phyloP scores from a whole-genome alignment of 2,329 filamentous ascomycete genomes.

The Volutella citrinella region DNA sequence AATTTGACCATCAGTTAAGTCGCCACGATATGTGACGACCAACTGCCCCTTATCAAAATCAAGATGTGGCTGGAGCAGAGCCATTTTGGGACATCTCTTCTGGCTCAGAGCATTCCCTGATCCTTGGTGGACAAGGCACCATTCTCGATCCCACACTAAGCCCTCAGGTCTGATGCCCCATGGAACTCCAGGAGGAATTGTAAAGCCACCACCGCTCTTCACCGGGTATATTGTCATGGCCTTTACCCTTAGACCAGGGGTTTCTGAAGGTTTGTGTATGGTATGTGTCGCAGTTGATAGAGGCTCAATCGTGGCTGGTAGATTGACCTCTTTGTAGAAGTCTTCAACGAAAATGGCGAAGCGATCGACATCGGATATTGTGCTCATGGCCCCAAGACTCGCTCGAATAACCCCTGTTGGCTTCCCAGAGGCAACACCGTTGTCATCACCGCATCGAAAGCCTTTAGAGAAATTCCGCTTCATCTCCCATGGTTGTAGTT shows the following conservation, averaged over 20 bases:
- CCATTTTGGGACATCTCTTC: conserved; percentile 86
- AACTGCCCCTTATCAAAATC: conserved; percentile 68
- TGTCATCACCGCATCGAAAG: conserved; percentile 78
- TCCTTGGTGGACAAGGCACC: conserved; percentile 87
- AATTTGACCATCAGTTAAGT: conserved; percentile 18
- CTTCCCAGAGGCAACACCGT: conserved; percentile 78
- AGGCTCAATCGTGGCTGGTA: background rate
- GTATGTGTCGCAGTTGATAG: no score
- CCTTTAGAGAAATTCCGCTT: conserved; percentile 80
- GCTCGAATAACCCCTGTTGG: conserved; percentile 83
- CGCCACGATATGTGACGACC: conserved; percentile 51
- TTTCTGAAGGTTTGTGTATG: background rate
- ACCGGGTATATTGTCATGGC: conserved; percentile 80
- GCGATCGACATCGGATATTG: conserved; percentile 64
- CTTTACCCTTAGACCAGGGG: conserved; percentile 43
- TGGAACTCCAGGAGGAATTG: conserved; percentile 55
- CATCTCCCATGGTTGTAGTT: conserved; percentile 77
- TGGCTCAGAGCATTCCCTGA: conserved; percentile 84
- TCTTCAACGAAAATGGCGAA: conserved; percentile 72
- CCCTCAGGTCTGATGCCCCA: conserved; percentile 85
- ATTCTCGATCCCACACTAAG: conserved; percentile 91
- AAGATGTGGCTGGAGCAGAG: conserved; percentile 70
- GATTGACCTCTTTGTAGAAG: conserved; percentile 39
- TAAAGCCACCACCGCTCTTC: conserved; percentile 86
- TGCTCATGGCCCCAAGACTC: conserved; percentile 91